Evolutionary conservation across 257 asterid genomes (phyloP), one percentile per base, ranked within the genome.

Genomic region (Apocynum venetum): DNA sequence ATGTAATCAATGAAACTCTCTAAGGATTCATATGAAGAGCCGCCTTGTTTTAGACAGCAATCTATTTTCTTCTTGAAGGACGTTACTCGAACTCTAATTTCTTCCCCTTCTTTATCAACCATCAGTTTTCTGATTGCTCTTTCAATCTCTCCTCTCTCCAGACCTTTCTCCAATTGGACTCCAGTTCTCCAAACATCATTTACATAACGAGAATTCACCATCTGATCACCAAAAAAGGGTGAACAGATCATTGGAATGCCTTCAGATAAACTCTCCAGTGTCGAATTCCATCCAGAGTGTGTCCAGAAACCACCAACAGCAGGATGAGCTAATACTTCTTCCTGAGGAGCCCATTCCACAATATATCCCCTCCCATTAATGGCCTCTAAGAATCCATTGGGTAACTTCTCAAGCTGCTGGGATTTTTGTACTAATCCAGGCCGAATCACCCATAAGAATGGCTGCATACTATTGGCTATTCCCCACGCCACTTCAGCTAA

Each of bases 391-490:
- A 74, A 68, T 36, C 66, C 79, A 46, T 36, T 70, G 0, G 79
- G 83, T 31, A 79, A 53, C 4, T 52, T 72, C 6, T 44, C 74
- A 3, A 31, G 20, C 6, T 53, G 47, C 19, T 51, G n/a, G 9
- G 79, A 74, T n/a, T 74, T 46, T 36, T 74, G 83, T 36, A 80
- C 79, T 38, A 59, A 7, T 43, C 79, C 89, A 2, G 88, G 89
- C 40, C 91, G 78, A 2, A 86, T 77, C 9, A 83, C 92, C 92
- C 89, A 89, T 10, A 89, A 60, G 68, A 89, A 89, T 9, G 89
- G 91, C 20, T 81, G 87, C 65, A 35, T 55, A 36, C 79, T 80
- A 17, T 80, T 57, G 55, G 83, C 79, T 48, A 74, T 41, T 9
- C 79, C 83, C 76, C 76, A 80, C 5, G 83, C 71, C 3, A 74